Conservation (phyloP, 2,329 filamentous ascomycete genomes). For the Raffaelea albimanens region DNA sequence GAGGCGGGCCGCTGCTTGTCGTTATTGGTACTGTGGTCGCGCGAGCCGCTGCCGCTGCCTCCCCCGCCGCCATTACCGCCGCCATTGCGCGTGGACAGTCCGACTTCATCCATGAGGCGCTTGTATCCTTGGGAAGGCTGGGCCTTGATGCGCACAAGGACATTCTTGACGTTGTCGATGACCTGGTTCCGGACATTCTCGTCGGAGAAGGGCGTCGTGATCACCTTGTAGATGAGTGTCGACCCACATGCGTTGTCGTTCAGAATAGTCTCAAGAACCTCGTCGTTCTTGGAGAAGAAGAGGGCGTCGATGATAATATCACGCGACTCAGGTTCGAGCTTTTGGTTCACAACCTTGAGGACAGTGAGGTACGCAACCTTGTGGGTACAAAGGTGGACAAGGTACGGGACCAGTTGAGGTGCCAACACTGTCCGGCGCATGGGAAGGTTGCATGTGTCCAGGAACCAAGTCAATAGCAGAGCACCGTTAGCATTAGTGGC, state of each 20-base stretch:
- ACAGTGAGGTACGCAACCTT: constrained; percentile 97
- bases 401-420: constrained; percentile 80
- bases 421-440: constrained; percentile 84
- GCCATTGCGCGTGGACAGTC: constrained; percentile 58
- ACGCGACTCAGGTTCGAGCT: constrained; percentile 83
- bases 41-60: constrained; percentile 30
- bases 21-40: constrained; percentile 34
- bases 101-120: constrained; percentile 96
- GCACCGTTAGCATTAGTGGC: constrained; percentile 95
- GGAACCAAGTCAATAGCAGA: constrained; percentile 89
- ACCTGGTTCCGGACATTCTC: constrained; percentile 82
- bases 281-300: constrained; percentile 84
- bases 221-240: constrained; percentile 95
- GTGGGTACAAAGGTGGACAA: constrained; percentile 94
- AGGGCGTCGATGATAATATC: constrained; percentile 83
- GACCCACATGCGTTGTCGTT: constrained; percentile 86
- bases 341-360: constrained; percentile 96
- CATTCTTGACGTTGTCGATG: constrained; percentile 82
- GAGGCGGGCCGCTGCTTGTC: constrained; percentile 48
- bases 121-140: constrained; percentile 96
- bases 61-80: constrained; percentile 26
- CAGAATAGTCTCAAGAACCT: constrained; percentile 80
- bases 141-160: constrained; percentile 82
- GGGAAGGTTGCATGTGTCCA: constrained; percentile 95
- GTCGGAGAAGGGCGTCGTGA: constrained; percentile 96